Conservation (phyloP, 805 yeast species). For the Pichia eremophila region DNA sequence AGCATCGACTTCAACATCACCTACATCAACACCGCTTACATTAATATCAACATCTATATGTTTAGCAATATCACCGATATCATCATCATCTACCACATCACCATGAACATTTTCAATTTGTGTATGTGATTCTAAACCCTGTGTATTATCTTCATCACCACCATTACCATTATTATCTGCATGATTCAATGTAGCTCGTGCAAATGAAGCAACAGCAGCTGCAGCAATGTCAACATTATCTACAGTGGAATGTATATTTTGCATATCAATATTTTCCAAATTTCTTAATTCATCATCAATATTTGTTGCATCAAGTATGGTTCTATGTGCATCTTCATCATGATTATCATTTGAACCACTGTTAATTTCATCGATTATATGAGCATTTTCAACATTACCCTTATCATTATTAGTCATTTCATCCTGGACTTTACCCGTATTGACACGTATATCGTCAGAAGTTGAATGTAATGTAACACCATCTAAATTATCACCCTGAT, state of each 20-base stretch:
- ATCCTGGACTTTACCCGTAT: no score
- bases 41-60: neutral
- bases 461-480: neutral
- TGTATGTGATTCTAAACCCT: no score
- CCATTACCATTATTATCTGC: neutral
- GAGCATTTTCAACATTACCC: neutral
- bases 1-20: constrained; percentile 1
- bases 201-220: constrained; percentile 3
- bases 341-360: neutral
- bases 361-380: neutral
- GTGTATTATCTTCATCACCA: neutral
- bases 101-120: neutral
- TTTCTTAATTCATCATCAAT: constrained; percentile 13
- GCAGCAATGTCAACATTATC: constrained; percentile 6
- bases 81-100: neutral
- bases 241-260: neutral
- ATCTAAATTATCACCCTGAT: neutral
- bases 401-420: no score
- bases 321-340: neutral
- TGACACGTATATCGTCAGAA: neutral
- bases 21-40: neutral
- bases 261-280: constrained; percentile 1
- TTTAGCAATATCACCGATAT: neutral
- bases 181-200: constrained; percentile 2
- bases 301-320: constrained; percentile 6